Base-by-base conservation (phyloP, 2,329 filamentous ascomycete genomes). In the Aspergillus ruber region DNA sequence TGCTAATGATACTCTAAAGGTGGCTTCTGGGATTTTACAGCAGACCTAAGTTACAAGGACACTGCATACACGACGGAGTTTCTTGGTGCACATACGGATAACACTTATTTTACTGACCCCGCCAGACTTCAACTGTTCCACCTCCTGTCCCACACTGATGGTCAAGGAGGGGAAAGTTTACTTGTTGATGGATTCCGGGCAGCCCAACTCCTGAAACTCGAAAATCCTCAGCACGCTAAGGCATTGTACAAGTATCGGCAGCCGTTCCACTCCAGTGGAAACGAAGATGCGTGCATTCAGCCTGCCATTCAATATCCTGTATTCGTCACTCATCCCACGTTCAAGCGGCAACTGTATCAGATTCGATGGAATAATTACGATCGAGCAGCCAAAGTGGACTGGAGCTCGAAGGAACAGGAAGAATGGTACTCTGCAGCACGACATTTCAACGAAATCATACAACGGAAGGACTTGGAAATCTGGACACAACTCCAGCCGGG, bases 321-420 rank as follows among this genome's bases (percentile, higher is more conserved):
- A 1, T 72, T 97, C 7, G 82, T 84, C 48, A 70, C 82, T 39
- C 73, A 82, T 42, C 64, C 70, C 0, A 58, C 65, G 1, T 70
- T 68, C 2, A 17, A 18, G 15, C 60, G 63, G 0, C 59, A 66
- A 33, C 61, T 86, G 38, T 70, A 77, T 25, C 84, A 89, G 47
- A 76, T 97, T 6, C 79, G 91, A 46, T 98, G 93, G 93, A 98
- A 98, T 66, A 91, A 90, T 54, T 86, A 89, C 53, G 93, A 97
- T 65, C 78, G 93, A 36, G 88, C 86, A 1, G 78, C 84, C 2
- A 76, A 88, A 50, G 79, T 81, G 12, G 55, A 74, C 38, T 79
- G 82, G 60, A 66, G 65, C 3, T 58, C 76, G 15, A 67, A 72
- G 18, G 64, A 74, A 3, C 74, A 83, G 2, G 66, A 70, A 6